Conservation (phyloP, 345 rosid species). For the Citrus inodora region DNA sequence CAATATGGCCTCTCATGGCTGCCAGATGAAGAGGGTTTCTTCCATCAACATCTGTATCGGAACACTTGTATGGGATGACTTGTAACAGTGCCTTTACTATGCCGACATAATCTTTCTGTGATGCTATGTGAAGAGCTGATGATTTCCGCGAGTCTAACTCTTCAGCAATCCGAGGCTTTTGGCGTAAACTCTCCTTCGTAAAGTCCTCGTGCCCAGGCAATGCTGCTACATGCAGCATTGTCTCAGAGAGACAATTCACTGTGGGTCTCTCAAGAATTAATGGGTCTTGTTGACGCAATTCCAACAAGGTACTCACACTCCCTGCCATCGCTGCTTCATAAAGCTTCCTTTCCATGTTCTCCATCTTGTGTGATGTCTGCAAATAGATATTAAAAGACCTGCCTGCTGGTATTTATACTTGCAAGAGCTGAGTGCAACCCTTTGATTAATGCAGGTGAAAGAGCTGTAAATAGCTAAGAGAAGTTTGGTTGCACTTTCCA, state of each 20-base stretch:
- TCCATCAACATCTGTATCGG: background rate
- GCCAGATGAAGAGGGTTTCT: slow-evolving; percentile 11
- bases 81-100: slow-evolving; percentile 1
- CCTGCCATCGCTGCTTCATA: slow-evolving; percentile 7
- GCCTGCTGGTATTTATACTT: background rate
- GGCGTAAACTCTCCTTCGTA: background rate
- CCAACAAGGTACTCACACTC: background rate
- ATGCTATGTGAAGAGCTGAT: slow-evolving; percentile 15
- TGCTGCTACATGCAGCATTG: slow-evolving; percentile 13
- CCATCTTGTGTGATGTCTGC: background rate
- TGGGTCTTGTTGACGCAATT: background rate
- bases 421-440: no score
- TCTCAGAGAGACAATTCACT: background rate
- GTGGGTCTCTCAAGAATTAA: background rate
- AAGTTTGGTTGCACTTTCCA: no score
- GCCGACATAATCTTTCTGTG: slow-evolving; percentile 16
- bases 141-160: slow-evolving; percentile 2
- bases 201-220: slow-evolving; percentile 12
- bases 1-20: slow-evolving; percentile 3
- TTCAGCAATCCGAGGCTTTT: slow-evolving; percentile 2
- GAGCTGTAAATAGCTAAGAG: no score
- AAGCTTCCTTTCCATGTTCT: background rate
- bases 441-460: no score
- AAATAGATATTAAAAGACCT: background rate
- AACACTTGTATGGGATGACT: slow-evolving; percentile 1